A percentile compares a stretch with the other conserved stretches of the same genome.
Conservation (phyloP, 176 grass and related monocot species). For the Oryza punctata region DNA sequence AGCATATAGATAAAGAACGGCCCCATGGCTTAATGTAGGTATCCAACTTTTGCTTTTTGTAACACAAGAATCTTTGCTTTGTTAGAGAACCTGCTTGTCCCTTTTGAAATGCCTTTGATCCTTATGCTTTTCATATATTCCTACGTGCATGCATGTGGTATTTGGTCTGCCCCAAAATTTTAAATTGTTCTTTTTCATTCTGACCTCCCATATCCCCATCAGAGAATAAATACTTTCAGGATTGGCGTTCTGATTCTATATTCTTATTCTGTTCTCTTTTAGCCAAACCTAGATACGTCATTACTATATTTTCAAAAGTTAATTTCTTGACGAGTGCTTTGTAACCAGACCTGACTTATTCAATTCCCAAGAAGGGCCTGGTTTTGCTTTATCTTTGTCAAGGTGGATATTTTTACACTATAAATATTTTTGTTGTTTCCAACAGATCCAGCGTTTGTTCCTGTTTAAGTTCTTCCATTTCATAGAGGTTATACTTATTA, state of each 20-base stretch:
- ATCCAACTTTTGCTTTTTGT: constrained; percentile 43
- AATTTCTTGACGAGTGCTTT: neutral
- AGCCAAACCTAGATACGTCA: neutral
- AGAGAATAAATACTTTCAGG: constrained; percentile 46
- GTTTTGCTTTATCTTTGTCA: neutral
- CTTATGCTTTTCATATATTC: constrained; percentile 47
- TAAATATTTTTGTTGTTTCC: neutral
- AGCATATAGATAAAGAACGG: constrained; percentile 27
- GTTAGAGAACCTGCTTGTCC: constrained; percentile 39
- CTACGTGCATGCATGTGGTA: constrained; percentile 12
- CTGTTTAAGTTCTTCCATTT: neutral
- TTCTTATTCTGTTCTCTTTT: constrained; percentile 47
- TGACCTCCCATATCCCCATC: constrained; percentile 38
- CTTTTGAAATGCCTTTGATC: constrained; percentile 43
- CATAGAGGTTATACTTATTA: neutral
- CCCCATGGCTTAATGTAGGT: constrained; percentile 33
- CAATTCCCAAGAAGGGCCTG: neutral
- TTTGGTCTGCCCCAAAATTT: neutral
- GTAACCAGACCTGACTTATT: neutral
- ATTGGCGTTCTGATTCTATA: constrained; percentile 36
- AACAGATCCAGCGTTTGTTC: neutral
- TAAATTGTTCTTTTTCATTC: constrained; percentile 1
- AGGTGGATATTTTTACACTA: constrained; percentile 1
- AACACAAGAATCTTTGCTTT: constrained; percentile 49
- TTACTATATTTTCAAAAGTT: neutral